Conservation (phyloP, 2,329 filamentous ascomycete genomes). For the Mycocentrospora acerina region DNA sequence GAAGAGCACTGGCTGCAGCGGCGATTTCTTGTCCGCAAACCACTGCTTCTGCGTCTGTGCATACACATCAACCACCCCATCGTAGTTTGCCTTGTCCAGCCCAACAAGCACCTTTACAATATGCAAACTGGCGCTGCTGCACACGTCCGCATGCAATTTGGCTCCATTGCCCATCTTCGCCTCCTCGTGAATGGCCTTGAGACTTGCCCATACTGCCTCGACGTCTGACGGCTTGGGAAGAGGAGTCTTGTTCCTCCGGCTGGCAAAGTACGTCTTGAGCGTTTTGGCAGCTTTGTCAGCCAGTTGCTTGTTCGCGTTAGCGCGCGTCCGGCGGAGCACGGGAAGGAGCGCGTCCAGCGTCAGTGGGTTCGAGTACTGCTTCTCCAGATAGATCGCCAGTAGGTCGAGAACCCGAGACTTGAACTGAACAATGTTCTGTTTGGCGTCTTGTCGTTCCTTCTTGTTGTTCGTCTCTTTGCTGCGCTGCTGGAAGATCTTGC, state of each 20-base stretch:
- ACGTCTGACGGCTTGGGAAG: slow-evolving; percentile 47
- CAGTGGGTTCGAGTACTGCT: slow-evolving; percentile 68
- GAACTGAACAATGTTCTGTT: slow-evolving; percentile 87
- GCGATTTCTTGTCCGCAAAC: slow-evolving; percentile 44
- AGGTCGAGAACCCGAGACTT: slow-evolving; percentile 92
- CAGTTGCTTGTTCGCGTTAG: slow-evolving; percentile 74
- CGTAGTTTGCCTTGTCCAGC: slow-evolving; percentile 44
- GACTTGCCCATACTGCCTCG: slow-evolving; percentile 55
- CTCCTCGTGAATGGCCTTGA: slow-evolving; percentile 69
- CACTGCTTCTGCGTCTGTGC: slow-evolving; percentile 47
- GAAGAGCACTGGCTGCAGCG: slow-evolving; percentile 48
- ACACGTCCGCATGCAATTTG: slow-evolving; percentile 71
- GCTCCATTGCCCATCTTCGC: slow-evolving; percentile 63
- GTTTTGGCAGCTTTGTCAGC: slow-evolving; percentile 72
- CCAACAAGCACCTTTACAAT: slow-evolving; percentile 64
- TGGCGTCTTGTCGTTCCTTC: slow-evolving; percentile 83
- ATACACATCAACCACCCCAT: slow-evolving; percentile 45
- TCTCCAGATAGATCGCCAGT: slow-evolving; percentile 79
- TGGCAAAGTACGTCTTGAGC: slow-evolving; percentile 70
- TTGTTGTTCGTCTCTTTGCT: slow-evolving; percentile 67
- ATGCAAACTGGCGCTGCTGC: slow-evolving; percentile 71
- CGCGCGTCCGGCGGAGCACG: slow-evolving; percentile 72
- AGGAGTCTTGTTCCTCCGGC: slow-evolving; percentile 53
- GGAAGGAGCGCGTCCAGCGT: slow-evolving; percentile 73
- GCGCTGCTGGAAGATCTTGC: slow-evolving; percentile 80